Conservation (phyloP, 2,329 filamentous ascomycete genomes). For the Arthrobotrys iridis region DNA sequence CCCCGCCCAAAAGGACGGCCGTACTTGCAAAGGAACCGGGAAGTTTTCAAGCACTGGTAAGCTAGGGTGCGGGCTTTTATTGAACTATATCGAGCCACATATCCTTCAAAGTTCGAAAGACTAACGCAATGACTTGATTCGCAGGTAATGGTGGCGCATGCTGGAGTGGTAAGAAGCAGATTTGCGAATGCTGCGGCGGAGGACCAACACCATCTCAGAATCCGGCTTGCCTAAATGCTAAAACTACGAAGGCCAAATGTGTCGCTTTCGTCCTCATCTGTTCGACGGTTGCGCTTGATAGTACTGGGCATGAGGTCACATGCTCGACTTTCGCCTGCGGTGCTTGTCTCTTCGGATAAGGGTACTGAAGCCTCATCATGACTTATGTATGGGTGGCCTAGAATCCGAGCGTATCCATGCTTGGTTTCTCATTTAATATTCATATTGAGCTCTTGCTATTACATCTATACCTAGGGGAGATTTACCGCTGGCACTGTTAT, state of each 20-base stretch:
- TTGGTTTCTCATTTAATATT: too few relatives aligned
- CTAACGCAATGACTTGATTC: neutral
- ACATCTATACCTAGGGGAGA: too few relatives aligned
- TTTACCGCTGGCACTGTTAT: too few relatives aligned
- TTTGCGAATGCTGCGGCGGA: constrained; percentile 27
- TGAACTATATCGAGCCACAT: too few relatives aligned
- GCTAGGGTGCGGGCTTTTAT: too few relatives aligned
- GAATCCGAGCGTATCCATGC: too few relatives aligned
- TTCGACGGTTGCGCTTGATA: constrained; percentile 10
- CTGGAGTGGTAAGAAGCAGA: constrained; percentile 27
- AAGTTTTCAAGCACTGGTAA: constrained; percentile 30
- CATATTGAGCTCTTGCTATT: too few relatives aligned
- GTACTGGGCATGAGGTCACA: constrained; percentile 13
- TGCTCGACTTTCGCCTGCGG: constrained; percentile 45
- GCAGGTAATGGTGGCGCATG: constrained; percentile 25
- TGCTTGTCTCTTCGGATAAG: constrained; percentile 22
- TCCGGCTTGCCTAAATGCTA: constrained; percentile 6
- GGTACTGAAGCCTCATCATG: neutral
- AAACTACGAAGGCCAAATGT: constrained; percentile 14
- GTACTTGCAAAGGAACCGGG: constrained; percentile 25
- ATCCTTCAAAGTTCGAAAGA: neutral
- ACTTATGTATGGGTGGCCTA: neutral
- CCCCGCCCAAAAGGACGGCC: constrained; percentile 1
- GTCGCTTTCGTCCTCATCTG: constrained; percentile 27
- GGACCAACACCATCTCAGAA: neutral